These are phyloP conservation scores for Trichoderma atrobrunneum DNA, from an alignment of 2,329 filamentous ascomycete species.

Conservation along the genomic window DNA sequence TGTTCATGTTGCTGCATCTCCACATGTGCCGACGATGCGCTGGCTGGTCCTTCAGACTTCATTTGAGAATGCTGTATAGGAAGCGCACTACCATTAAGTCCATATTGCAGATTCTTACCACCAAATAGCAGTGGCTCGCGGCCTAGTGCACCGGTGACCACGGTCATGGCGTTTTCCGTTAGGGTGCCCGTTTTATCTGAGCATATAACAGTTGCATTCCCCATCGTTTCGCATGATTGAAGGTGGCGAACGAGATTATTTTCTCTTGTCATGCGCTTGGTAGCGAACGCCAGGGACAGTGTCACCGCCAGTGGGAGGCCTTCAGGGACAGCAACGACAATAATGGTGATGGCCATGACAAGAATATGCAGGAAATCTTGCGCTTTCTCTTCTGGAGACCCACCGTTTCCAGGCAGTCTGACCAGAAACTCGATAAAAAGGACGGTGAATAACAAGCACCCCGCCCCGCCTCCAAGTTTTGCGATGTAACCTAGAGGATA, in stretches of 20 bases:
- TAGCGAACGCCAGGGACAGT: slow-evolving; percentile 65
- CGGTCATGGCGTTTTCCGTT: slow-evolving; percentile 31
- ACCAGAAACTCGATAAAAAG: slow-evolving; percentile 75
- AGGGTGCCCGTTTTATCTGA: slow-evolving; percentile 55
- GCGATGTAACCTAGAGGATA: slow-evolving; percentile 29
- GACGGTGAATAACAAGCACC: slow-evolving; percentile 70
- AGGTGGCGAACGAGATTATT: slow-evolving; percentile 67
- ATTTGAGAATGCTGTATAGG: neutral
- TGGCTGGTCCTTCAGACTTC: neutral
- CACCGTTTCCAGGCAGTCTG: slow-evolving; percentile 51
- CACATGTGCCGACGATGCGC: neutral
- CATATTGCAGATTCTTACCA: neutral
- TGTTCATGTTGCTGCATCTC: neutral
- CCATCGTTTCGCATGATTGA: slow-evolving; percentile 70
- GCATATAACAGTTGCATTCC: slow-evolving; percentile 71
- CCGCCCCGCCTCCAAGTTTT: slow-evolving; percentile 59
- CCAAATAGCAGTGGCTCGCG: slow-evolving; percentile 21
- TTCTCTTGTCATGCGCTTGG: slow-evolving; percentile 66
- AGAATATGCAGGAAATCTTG: slow-evolving; percentile 60
- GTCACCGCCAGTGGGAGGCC: slow-evolving; percentile 66
- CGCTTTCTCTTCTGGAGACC: slow-evolving; percentile 53
- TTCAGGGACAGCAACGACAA: slow-evolving; percentile 66
- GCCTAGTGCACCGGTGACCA: slow-evolving; percentile 21
- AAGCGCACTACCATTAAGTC: neutral
- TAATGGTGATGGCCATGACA: slow-evolving; percentile 63